Evolutionary conservation across 208 protist genomes (phyloP).

Genomic region (Wallacemonas sp.): DNA sequence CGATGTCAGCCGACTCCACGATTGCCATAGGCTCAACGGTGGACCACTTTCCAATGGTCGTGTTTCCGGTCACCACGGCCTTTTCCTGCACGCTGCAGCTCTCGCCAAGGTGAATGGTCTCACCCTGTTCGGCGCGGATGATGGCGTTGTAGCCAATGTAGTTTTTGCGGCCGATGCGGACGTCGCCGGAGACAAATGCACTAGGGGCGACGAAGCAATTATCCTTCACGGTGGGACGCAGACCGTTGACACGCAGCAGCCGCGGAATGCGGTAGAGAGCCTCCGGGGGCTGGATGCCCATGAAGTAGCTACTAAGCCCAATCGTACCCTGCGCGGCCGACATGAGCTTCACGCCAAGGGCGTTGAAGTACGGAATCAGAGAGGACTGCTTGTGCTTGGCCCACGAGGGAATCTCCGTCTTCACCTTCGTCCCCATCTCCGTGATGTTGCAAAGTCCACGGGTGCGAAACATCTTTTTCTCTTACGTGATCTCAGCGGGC

Average conservation of each 20-base stretch:
- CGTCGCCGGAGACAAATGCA: constrained; percentile 81
- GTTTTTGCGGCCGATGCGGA: constrained; percentile 86
- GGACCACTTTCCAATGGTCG: constrained; percentile 85
- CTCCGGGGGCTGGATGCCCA: constrained; percentile 81
- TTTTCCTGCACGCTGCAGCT: constrained; percentile 92
- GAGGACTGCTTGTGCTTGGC: constrained; percentile 58
- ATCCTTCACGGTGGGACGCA: constrained; percentile 81
- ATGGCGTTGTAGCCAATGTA: constrained; percentile 92
- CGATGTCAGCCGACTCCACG: constrained; percentile 84
- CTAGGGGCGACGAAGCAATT: constrained; percentile 91
- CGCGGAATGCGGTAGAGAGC: constrained; percentile 77
- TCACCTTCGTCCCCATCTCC: constrained; percentile 30
- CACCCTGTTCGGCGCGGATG: constrained; percentile 76
- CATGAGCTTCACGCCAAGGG: constrained; percentile 43
- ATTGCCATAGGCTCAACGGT: constrained; percentile 92
- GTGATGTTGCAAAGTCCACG: constrained; percentile 28
- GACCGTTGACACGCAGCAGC: constrained; percentile 70
- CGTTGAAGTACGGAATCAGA: constrained; percentile 47
- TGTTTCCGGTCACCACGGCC: constrained; percentile 82
- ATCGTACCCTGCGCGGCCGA: constrained; percentile 49
- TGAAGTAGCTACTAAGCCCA: constrained; percentile 56
- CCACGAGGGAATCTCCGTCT: constrained; percentile 68
- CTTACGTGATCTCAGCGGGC: background rate
- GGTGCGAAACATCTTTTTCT: constrained; percentile 45
- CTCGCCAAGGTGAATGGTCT: constrained; percentile 87